Evolutionary conservation across 2,329 filamentous ascomycete species (phyloP).

Genomic region (Eutypella sp.): DNA sequence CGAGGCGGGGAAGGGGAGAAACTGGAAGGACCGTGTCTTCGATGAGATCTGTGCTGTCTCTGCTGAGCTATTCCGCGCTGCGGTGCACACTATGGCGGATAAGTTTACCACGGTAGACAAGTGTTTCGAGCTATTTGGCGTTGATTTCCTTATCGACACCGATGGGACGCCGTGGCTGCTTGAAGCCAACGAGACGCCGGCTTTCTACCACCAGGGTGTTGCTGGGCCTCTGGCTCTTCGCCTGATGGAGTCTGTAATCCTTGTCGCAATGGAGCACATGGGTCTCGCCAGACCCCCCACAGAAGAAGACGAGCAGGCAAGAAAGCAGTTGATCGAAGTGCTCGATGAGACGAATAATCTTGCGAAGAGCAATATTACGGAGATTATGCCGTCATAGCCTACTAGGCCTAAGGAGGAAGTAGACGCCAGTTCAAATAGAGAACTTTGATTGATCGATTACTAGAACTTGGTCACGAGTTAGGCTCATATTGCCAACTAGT

Average conservation of each 20-base stretch:
- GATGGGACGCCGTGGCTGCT: constrained; percentile 29
- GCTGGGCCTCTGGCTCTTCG: constrained; percentile 27
- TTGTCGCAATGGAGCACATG: constrained; percentile 31
- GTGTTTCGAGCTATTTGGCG: constrained; percentile 33
- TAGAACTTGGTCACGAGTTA: too few relatives aligned
- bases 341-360: constrained; percentile 23
- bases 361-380: constrained; percentile 24
- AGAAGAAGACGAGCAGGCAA: constrained; percentile 6
- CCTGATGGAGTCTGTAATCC: constrained; percentile 32
- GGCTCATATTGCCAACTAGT: too few relatives aligned
- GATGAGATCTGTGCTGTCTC: constrained; percentile 30
- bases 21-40: constrained; percentile 30
- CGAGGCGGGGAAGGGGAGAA: neutral
- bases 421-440: too few relatives aligned
- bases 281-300: constrained; percentile 9
- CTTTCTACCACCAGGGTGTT: constrained; percentile 31
- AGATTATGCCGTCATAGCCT: constrained; percentile 19
- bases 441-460: too few relatives aligned
- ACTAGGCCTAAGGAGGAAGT: too few relatives aligned
- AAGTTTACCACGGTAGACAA: constrained; percentile 32
- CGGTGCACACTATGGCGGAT: constrained; percentile 33
- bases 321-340: constrained; percentile 19
- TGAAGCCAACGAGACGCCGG: constrained; percentile 34
- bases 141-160: constrained; percentile 31
- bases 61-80: constrained; percentile 28